Evolutionary conservation across 2,329 filamentous ascomycete genomes (phyloP), one percentile per base, ranked within the genome.

Genomic region (Epichloe typhina): DNA sequence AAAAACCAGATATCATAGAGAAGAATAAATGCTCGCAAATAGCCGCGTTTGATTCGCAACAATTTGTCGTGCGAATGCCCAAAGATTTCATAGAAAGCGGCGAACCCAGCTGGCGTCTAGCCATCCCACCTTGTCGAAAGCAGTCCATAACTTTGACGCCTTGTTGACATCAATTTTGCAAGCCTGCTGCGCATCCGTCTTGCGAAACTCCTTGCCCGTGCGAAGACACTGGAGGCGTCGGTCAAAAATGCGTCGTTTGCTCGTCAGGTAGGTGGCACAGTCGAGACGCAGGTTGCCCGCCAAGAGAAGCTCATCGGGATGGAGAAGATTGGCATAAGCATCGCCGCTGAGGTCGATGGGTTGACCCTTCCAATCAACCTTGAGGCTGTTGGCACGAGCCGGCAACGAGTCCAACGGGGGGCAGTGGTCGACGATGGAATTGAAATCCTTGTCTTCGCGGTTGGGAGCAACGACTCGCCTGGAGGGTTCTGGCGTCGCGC

Each of bases 141-240:
- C 88, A 38, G 82, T 83, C 86, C 88, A 95, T 45, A 97, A 74
- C 66, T 91, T 91, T 57, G 88, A 94, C 3, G 90, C 88, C 73
- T 96, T 97, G 74, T 96, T 96, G 65, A 97, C 91, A 61, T 97
- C 91, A 56, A 96, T 95, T 72, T 94, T 94, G 76, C 88, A 95
- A n/a, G 88, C 88, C 65, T 95, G 87, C 66, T 97, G 91, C 5
- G 89, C 88, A 64, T 95, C 88, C 1, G 91, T 97, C 77, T 95
- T 95, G 65, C 88, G 83, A 66, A 95, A 96, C 61, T 90, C 86
- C 67, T 94, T 93, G 63, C 78, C 77, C 37, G 80, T 81, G 51
- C 72, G 70, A 2, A 82, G 78, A 53, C 77, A 79, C 47, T 84
- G 79, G 36, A 91, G 77, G 40, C 87, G 81, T 47, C 82, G 81